Percentiles rank a stretch among this genome's conserved stretches.
These are phyloP conservation scores for Zancudomyces culisetae DNA, from an alignment of 371 early-diverging fungal species.

Conservation along the genomic window DNA sequence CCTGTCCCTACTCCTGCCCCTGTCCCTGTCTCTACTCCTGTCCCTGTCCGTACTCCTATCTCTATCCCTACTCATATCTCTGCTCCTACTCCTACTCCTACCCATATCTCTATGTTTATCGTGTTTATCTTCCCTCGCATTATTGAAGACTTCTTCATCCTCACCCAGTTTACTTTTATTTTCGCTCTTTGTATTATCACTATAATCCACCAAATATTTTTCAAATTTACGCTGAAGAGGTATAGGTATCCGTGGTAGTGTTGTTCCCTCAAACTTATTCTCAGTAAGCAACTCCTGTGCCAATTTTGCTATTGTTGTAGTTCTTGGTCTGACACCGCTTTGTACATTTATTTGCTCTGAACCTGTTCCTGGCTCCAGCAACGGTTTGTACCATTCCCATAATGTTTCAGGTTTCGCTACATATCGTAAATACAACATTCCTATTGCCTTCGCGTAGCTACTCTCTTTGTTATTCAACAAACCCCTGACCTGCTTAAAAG, in stretches of 20 bases:
- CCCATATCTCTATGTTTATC: neutral
- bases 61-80: neutral
- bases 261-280: conserved; percentile 50
- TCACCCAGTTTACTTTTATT: neutral
- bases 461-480: conserved; percentile 59
- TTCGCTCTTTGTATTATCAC: neutral
- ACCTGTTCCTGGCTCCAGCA: conserved; percentile 61
- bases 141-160: too few species aligned
- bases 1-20: neutral
- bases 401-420: conserved; percentile 57
- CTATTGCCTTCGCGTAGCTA: conserved; percentile 62
- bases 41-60: neutral
- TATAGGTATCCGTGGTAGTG: conserved; percentile 67
- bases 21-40: too few species aligned
- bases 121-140: too few species aligned
- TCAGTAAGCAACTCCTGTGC: conserved; percentile 43
- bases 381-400: conserved; percentile 68
- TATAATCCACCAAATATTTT: conserved; percentile 4
- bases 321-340: conserved; percentile 37
- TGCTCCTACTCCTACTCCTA: neutral
- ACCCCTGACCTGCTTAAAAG: conserved; percentile 54
- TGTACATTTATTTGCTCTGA: conserved; percentile 44
- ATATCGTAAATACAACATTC: conserved; percentile 68
- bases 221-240: conserved; percentile 58
- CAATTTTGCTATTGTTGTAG: conserved; percentile 53